Evolutionary conservation across 2,329 filamentous ascomycete genomes (phyloP).

Genomic region (Rhynchosporium agropyri): DNA sequence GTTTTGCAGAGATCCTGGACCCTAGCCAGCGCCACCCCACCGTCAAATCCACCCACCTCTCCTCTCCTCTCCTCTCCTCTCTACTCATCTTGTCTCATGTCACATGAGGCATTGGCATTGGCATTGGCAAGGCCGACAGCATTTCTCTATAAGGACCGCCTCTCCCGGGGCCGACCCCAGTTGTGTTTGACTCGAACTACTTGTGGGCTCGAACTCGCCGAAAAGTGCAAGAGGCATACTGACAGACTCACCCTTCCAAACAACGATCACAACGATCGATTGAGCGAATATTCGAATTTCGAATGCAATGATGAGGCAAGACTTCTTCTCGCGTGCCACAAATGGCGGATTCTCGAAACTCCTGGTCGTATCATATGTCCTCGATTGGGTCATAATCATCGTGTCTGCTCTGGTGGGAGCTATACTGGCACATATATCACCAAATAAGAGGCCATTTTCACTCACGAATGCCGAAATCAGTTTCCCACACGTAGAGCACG

Average conservation of each 20-base stretch:
- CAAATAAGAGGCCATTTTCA: conserved; percentile 72
- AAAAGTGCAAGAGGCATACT: neutral
- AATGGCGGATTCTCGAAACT: conserved; percentile 32
- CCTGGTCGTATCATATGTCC: conserved; percentile 65
- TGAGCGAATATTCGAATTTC: neutral
- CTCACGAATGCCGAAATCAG: conserved; percentile 75
- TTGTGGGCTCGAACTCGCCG: neutral
- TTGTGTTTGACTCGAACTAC: neutral
- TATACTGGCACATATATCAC: conserved; percentile 59
- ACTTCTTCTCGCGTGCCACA: conserved; percentile 25
- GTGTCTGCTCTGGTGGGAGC: conserved; percentile 61
- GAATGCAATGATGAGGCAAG: conserved; percentile 24
- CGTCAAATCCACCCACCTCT: neutral
- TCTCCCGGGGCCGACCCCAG: neutral
- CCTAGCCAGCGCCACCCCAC: neutral
- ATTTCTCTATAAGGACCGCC: neutral
- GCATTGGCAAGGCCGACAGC: neutral
- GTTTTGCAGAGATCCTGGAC: too few relatives aligned
- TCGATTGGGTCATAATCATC: conserved; percentile 74
- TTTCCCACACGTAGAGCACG: conserved; percentile 69
- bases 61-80: neutral
- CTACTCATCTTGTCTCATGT: conserved; percentile 1
- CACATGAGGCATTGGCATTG: conserved; percentile 1
- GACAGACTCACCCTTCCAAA: neutral
- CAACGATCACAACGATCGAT: neutral